Evolutionary conservation across 2,329 filamentous ascomycete species (phyloP).

Genomic region (Cercospora zeina): DNA sequence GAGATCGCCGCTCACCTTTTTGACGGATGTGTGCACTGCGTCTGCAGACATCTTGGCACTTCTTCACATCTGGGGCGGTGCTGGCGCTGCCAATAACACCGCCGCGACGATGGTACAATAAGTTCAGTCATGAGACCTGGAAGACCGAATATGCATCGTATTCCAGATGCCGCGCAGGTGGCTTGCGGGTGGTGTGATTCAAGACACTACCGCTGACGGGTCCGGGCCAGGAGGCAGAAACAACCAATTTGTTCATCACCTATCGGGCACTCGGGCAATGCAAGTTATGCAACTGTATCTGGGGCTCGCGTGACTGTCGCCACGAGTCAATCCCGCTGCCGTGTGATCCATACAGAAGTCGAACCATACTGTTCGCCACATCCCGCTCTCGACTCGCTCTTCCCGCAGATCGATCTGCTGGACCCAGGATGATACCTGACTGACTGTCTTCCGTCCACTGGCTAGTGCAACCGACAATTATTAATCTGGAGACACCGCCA

Average conservation of each 20-base stretch:
- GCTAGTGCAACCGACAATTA: not conserved
- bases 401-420: not conserved
- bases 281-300: not conserved
- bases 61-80: not conserved
- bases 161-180: not conserved
- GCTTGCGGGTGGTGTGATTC: not conserved
- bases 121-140: not conserved
- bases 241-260: not conserved
- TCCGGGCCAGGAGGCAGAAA: not conserved
- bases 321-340: not conserved
- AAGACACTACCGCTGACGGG: not conserved
- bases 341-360: not conserved
- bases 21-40: not conserved
- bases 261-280: not conserved
- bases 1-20: not conserved
- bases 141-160: not conserved
- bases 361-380: not conserved
- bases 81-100: conserved; percentile 1
- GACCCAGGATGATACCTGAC: not conserved
- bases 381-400: not conserved
- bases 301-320: not conserved
- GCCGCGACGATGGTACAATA: not conserved
- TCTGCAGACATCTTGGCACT: conserved; percentile 1
- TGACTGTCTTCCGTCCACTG: not conserved
- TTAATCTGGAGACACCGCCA: conserved; percentile 1